These are phyloP conservation scores for Trametes gibbosa DNA, from an alignment of 768 basidiomycete genomes.

Conservation along the genomic window DNA sequence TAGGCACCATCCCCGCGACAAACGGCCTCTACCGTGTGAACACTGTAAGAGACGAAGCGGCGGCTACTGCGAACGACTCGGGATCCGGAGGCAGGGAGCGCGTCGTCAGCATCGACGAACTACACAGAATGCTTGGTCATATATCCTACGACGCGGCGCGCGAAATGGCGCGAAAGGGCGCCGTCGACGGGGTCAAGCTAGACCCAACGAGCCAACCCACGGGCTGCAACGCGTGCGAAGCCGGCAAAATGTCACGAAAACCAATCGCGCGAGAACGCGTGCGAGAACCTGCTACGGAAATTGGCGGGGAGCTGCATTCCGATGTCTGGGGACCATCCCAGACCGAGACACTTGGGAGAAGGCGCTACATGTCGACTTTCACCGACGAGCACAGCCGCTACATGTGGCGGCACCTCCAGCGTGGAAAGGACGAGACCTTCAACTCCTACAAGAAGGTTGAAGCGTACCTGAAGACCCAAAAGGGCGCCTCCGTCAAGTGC, in stretches of 20 bases:
- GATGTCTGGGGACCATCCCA: slow-evolving; percentile 48
- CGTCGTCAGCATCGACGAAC: slow-evolving; percentile 14
- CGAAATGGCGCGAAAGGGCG: slow-evolving; percentile 29
- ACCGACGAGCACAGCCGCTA: slow-evolving; percentile 29
- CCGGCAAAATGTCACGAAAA: slow-evolving; percentile 39
- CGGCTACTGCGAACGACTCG: background rate
- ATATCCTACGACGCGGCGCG: slow-evolving; percentile 27
- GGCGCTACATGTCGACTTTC: slow-evolving; percentile 27
- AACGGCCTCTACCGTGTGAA: slow-evolving; percentile 2
- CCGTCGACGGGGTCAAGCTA: too few relatives aligned
- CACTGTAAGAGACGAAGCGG: background rate
- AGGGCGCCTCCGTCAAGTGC: slow-evolving; percentile 27
- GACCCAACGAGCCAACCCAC: background rate
- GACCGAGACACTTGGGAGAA: slow-evolving; percentile 23
- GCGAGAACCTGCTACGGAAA: slow-evolving; percentile 26
- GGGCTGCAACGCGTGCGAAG: slow-evolving; percentile 41
- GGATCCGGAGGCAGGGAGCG: slow-evolving; percentile 3
- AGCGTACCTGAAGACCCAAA: slow-evolving; percentile 36
- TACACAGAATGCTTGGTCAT: slow-evolving; percentile 37
- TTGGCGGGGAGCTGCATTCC: slow-evolving; percentile 38
- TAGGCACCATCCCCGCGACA: too few relatives aligned
- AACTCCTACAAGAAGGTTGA: slow-evolving; percentile 33
- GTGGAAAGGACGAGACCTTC: slow-evolving; percentile 35
- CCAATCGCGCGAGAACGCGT: slow-evolving; percentile 26
- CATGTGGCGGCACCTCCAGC: slow-evolving; percentile 31